Base-by-base conservation (phyloP, 306 rosid species). In the Quercus rubra region DNA sequence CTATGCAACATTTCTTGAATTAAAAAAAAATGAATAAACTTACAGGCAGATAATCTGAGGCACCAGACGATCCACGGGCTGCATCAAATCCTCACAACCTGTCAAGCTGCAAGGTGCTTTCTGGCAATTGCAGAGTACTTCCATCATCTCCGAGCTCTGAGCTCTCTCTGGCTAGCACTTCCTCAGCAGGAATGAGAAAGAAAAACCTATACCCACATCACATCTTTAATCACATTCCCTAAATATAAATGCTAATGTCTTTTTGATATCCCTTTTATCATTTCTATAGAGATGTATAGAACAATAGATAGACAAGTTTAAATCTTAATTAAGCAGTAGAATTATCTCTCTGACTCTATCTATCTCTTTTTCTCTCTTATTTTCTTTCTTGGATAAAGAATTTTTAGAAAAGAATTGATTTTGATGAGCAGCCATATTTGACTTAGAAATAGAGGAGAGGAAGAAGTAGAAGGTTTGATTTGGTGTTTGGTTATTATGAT, bases 71-170 rank as follows among this genome's bases (percentile, higher is more conserved):
- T 93, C 55, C 96, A 89, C 23, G 89, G 97, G 33, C 70, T 93
- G 81, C 84, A 83, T 10, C 94, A 92, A 68, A 35, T 96, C 69
- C 80, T 93, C 79, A 96, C 99, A 8, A 89, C 88, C 1, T 89
- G 94, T 27, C 99, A 93, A 84, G 90, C 96, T 4, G 99, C 99
- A 0, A 85, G 96, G 87, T 90, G 98, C 86, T 81, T 96, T 80
- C 66, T 96, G 81, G 93, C 93, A 1, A 89, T 96, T 0, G 94
- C 96, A 0, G 99, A 91, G 87, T 93, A 93, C 85, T 91, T 88
- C 74, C 93, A 93, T 74, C 94, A 94, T 23, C 88, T 93, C 56
- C 81, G 96, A 86, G 93, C 98, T 1, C 90, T 93, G 21, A 95
- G 98, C 79, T 95, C 99, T 74, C 79, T 95, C 20, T 95, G 98